A percentile compares a stretch with the other conserved stretches of the same genome.
phyloP scores from a whole-genome alignment of 257 asterid genomes.

The Vinca minor region DNA sequence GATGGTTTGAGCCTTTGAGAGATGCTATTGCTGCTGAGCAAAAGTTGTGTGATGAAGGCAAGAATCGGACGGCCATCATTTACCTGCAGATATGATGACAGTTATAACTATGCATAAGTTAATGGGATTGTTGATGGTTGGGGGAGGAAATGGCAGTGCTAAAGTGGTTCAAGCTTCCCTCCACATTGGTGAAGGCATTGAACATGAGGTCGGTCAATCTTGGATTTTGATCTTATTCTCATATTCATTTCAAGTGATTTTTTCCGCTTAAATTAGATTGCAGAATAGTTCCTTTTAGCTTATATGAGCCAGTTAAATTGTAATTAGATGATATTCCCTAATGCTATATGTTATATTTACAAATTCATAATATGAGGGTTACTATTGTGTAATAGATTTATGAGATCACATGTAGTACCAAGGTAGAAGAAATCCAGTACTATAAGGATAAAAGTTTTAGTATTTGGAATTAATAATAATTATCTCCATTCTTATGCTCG shows the following conservation, averaged over 20 bases:
- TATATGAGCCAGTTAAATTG: too few species aligned
- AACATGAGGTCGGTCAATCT: constrained; percentile 69
- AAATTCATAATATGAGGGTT: too few species aligned
- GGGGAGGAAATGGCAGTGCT: constrained; percentile 64
- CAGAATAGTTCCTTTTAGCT: too few species aligned
- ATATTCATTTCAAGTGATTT: neutral
- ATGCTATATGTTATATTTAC: too few species aligned
- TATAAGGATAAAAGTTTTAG: neutral
- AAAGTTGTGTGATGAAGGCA: constrained; percentile 47
- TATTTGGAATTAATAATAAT: too few species aligned
- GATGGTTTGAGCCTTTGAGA: constrained; percentile 94
- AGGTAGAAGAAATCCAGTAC: neutral
- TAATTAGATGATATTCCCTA: too few species aligned
- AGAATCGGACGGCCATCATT: constrained; percentile 34
- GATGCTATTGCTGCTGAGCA: constrained; percentile 85
- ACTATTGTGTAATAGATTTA: neutral
- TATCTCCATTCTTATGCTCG: neutral
- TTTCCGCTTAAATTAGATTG: neutral
- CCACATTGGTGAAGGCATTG: constrained; percentile 82
- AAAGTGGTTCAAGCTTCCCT: constrained; percentile 74
- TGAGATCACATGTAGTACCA: neutral
- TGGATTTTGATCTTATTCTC: neutral
- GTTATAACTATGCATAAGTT: constrained; percentile 93
- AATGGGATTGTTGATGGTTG: constrained; percentile 82
- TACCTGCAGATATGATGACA: constrained; percentile 96